phyloP scores from a whole-genome alignment of 1,284 basidiomycete species.

The Ustilago esculenta region DNA sequence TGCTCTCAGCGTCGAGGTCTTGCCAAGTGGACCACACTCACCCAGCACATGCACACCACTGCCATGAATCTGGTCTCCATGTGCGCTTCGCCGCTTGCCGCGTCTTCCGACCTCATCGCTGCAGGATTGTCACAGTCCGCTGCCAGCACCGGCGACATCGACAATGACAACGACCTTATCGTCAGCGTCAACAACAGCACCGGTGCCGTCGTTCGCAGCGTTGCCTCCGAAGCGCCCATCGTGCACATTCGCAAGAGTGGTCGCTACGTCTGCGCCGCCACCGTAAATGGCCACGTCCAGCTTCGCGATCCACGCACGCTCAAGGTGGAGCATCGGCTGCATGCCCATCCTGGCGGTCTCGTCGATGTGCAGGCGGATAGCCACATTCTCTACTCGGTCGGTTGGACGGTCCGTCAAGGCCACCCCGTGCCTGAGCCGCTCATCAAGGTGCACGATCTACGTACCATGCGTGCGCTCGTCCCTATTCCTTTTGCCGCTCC shows the following conservation, averaged over 20 bases:
- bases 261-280: conserved; percentile 54
- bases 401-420: conserved; percentile 72
- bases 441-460: conserved; percentile 90
- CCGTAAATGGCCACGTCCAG: conserved; percentile 61
- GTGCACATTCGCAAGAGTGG: conserved; percentile 57
- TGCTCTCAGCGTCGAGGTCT: conserved; percentile 67
- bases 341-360: conserved; percentile 66
- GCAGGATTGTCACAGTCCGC: conserved; percentile 52
- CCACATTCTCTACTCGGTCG: conserved; percentile 62
- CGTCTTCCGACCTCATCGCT: conserved; percentile 60
- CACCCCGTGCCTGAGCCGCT: conserved; percentile 89
- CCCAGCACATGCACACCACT: conserved; percentile 33
- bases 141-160: conserved; percentile 39
- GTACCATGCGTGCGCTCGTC: conserved; percentile 80
- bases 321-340: conserved; percentile 57
- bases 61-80: conserved; percentile 57
- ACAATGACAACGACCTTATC: conserved; percentile 51
- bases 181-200: conserved; percentile 58
- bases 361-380: conserved; percentile 65
- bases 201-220: conserved; percentile 54
- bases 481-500: conserved; percentile 82
- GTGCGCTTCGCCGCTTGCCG: conserved; percentile 58
- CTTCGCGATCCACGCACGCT: conserved; percentile 64
- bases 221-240: conserved; percentile 58
- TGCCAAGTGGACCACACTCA: conserved; percentile 62